These are phyloP conservation scores for Trametes sanguinea DNA, from an alignment of 768 basidiomycete species.

Conservation along the genomic window DNA sequence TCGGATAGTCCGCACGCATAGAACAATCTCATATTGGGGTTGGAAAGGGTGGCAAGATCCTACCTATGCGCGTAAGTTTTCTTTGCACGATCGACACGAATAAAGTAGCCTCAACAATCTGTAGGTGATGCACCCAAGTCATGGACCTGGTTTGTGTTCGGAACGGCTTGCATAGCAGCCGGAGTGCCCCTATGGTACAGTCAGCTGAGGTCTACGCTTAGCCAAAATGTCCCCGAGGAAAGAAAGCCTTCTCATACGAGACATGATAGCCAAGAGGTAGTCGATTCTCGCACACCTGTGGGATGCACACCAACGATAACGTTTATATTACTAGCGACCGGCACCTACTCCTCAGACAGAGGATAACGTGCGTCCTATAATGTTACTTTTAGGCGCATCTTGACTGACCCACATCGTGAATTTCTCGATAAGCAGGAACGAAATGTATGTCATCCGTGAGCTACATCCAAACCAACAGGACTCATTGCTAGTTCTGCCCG, in stretches of 20 bases:
- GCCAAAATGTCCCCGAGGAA: neutral
- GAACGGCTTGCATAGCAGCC: constrained; percentile 1
- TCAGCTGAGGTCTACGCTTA: neutral
- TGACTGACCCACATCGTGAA: too few species aligned
- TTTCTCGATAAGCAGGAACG: too few species aligned
- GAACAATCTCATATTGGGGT: neutral
- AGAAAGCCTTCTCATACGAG: neutral
- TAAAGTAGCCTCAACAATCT: too few species aligned
- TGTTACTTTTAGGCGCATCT: too few species aligned
- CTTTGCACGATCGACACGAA: neutral
- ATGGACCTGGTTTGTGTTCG: constrained; percentile 2
- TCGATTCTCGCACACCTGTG: too few species aligned
- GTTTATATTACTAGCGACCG: too few species aligned
- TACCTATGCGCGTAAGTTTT: neutral
- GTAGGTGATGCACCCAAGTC: neutral
- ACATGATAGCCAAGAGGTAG: neutral
- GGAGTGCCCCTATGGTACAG: constrained; percentile 7
- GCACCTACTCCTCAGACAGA: too few species aligned
- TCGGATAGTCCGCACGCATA: neutral
- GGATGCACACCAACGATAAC: neutral
- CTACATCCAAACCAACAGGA: too few species aligned
- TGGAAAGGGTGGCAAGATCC: neutral
- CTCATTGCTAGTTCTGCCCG: neutral
- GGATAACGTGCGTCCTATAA: too few species aligned
- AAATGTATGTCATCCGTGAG: too few species aligned